Base-by-base conservation (phyloP, 352 stramenopile genomes). In the Pythium phragmitis region DNA sequence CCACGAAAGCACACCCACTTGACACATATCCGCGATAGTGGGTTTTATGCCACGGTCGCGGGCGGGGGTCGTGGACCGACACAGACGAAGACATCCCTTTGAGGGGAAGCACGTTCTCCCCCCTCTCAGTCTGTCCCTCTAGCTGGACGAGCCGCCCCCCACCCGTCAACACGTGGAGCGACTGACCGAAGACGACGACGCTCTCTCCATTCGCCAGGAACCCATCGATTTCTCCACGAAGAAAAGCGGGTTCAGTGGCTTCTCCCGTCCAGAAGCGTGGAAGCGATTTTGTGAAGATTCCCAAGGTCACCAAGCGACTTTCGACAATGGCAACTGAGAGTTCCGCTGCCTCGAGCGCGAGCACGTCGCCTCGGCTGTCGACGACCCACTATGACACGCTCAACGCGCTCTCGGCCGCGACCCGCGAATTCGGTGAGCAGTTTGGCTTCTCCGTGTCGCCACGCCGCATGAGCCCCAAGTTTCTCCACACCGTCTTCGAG, bases 401-500 rank as follows among this genome's bases (percentile, higher is more conserved):
- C 26, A 92, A 92, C 64, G 78, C 84, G 59, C 76, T 92, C 7
- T 91, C 84, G 37, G 75, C 82, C 42, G 84, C 84, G 42, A 92
- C 84, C 45, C 73, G 74, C 50, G 81, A 92, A 71, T 92, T 92
- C 58, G 84, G 84, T 17, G 80, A 89, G 67, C 73, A 82, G 54
- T 89, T 88, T 47, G 76, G 69, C 14, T 67, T 73, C 39, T 77
- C 69, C 46, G 66, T 67, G 7, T 75, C 68, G 13, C 69, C 74
- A 17, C 71, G 73, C 3, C 62, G 74, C 58, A 74, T 76, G 57
- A 86, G 75, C 30, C 81, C 81, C 51, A 87, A 87, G 73, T 88
- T 80, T 50, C 65, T 92, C 36, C 80, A 83, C 51, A 69, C 68
- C 30, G 70, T 92, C 7, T 92, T 92, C 49, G 84, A 92, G 57